phyloP scores from a whole-genome alignment of 805 yeast species.

The Clavispora fructus region DNA sequence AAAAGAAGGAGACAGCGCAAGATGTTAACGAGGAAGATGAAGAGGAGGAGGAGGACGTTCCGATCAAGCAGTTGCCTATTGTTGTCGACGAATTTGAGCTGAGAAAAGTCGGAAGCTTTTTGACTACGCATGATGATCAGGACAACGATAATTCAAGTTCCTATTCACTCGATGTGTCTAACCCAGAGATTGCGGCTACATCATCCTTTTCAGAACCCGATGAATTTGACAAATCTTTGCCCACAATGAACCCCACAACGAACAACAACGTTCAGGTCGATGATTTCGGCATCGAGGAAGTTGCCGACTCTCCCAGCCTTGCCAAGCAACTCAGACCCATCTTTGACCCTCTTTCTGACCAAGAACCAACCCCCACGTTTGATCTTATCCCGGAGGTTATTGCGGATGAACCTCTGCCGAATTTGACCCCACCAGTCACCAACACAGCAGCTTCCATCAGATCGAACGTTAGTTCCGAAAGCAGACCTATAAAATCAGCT shows the following conservation, averaged over 20 bases:
- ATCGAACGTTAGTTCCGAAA: conserved; percentile 24
- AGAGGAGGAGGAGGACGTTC: conserved; percentile 19
- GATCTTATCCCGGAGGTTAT: conserved; percentile 26
- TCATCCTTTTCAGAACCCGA: neutral
- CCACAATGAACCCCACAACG: too few relatives aligned
- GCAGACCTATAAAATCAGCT: conserved; percentile 40
- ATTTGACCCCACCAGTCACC: conserved; percentile 6
- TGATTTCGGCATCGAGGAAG: conserved; percentile 24
- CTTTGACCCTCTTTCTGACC: conserved; percentile 5
- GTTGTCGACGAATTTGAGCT: conserved; percentile 22
- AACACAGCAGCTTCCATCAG: conserved; percentile 26
- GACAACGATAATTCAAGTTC: conserved; percentile 1
- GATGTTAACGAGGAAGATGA: conserved; percentile 3
- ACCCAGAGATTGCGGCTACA: neutral
- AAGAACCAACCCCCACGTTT: conserved; percentile 16
- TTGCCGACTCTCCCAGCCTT: conserved; percentile 18
- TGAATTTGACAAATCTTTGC: neutral
- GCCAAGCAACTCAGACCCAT: conserved; percentile 25
- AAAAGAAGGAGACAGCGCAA: too few relatives aligned
- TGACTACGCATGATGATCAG: neutral
- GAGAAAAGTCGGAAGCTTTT: conserved; percentile 1
- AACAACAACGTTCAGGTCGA: too few relatives aligned
- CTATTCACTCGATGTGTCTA: conserved; percentile 1
- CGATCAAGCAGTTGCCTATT: conserved; percentile 13
- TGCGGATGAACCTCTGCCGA: conserved; percentile 2